These are phyloP conservation scores for Penicillium sp. DNA, from an alignment of 2,329 filamentous ascomycete genomes.

Conservation along the genomic window DNA sequence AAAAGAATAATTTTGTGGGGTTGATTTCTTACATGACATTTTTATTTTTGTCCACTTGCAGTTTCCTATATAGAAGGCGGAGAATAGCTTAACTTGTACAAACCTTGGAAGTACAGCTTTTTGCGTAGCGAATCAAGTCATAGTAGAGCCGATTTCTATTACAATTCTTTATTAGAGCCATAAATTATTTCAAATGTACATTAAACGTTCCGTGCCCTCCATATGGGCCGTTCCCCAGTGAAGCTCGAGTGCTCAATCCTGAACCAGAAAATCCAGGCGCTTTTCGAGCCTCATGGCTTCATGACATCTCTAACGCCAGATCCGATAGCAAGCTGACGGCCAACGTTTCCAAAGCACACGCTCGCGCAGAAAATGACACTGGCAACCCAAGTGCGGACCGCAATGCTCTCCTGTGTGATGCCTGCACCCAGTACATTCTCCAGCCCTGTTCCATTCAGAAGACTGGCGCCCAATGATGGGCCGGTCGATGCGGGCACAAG, in stretches of 20 bases:
- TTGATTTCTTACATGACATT: too few species aligned
- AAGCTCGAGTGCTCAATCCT: not conserved
- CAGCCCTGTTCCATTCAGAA: conserved; percentile 31
- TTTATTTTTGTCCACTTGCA: too few species aligned
- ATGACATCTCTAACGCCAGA: conserved; percentile 22
- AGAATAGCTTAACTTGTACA: too few species aligned
- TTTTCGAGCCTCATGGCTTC: conserved; percentile 17
- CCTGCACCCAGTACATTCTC: conserved; percentile 33
- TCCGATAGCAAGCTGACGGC: conserved; percentile 68
- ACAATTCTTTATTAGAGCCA: conserved; percentile 4
- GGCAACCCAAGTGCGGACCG: conserved; percentile 79
- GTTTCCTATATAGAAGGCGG: too few species aligned
- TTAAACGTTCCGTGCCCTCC: not conserved
- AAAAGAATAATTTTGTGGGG: too few species aligned
- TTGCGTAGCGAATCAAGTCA: not conserved
- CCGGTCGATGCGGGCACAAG: conserved; percentile 69
- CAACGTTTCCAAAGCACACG: conserved; percentile 95
- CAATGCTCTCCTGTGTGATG: conserved; percentile 52
- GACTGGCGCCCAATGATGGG: conserved; percentile 30
- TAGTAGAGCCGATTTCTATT: not conserved
- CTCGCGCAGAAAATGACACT: conserved; percentile 94
- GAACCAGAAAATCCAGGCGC: not conserved
- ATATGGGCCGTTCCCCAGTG: not conserved
- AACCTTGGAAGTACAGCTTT: not conserved
- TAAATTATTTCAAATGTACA: conserved; percentile 8